Conservation (phyloP, 1,284 basidiomycete species). For the Cryptococcus jaspeensis region DNA sequence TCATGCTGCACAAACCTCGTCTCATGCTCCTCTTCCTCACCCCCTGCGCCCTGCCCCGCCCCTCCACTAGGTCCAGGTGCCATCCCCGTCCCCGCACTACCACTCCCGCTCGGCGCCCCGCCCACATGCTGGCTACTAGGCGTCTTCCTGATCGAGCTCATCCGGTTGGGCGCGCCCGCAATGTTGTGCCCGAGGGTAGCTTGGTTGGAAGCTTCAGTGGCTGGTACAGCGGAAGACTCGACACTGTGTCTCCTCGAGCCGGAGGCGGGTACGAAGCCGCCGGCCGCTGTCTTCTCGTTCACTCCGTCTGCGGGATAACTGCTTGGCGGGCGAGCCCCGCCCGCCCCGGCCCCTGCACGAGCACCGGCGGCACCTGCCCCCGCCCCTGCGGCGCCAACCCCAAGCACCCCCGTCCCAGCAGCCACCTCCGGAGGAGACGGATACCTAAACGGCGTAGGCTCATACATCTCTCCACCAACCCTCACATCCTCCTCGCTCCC, state of each 20-base stretch:
- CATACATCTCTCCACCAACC: slow-evolving; percentile 23
- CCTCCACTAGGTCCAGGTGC: too few relatives aligned
- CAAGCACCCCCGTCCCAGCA: background rate
- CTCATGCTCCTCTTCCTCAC: background rate
- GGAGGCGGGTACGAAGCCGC: too few relatives aligned
- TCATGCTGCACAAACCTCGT: slow-evolving; percentile 32
- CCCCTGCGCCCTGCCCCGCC: background rate
- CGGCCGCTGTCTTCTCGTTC: slow-evolving; percentile 14
- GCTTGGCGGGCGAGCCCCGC: slow-evolving; percentile 1
- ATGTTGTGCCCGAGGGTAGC: slow-evolving; percentile 8
- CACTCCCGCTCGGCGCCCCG: too few relatives aligned
- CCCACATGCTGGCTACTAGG: background rate
- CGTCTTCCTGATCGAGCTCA: slow-evolving; percentile 18
- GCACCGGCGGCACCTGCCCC: background rate
- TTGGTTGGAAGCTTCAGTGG: slow-evolving; percentile 7
- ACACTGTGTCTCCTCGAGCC: background rate
- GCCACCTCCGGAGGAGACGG: slow-evolving; percentile 24
- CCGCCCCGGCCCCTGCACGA: background rate
- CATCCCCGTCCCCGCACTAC: too few relatives aligned
- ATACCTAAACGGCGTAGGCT: slow-evolving; percentile 36
- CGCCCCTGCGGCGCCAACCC: background rate
- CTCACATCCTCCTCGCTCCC: background rate
- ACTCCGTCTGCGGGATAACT: slow-evolving; percentile 8
- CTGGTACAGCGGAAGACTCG: background rate
- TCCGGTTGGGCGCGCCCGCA: slow-evolving; percentile 1